A percentile compares a stretch with the other conserved stretches of the same genome.
Evolutionary conservation across 1,284 basidiomycete species (phyloP).

Genomic region (Earliella scabrosa): DNA sequence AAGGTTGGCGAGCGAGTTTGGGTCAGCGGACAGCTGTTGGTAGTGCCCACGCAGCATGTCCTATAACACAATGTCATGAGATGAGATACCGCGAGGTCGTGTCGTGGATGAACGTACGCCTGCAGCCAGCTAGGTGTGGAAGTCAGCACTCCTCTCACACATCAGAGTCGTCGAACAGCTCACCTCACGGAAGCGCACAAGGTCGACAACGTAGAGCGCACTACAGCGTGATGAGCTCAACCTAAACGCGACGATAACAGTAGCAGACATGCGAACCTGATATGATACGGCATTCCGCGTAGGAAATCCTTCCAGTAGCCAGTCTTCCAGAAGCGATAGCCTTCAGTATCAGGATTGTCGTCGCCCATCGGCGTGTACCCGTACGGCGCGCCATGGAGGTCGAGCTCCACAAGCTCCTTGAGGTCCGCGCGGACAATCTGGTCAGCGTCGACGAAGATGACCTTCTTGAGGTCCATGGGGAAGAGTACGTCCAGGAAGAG

Average conservation of each 20-base stretch:
- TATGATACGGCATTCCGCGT: constrained; percentile 85
- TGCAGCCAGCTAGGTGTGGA: constrained; percentile 64
- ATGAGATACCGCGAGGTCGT: not conserved
- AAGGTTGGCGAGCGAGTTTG: constrained; percentile 91
- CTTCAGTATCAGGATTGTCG: constrained; percentile 94
- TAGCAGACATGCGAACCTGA: constrained; percentile 60
- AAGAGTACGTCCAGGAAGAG: constrained; percentile 98
- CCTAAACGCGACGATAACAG: not conserved
- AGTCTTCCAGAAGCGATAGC: constrained; percentile 97
- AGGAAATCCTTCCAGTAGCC: constrained; percentile 93
- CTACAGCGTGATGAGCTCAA: constrained; percentile 43
- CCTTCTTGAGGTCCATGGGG: constrained; percentile 97
- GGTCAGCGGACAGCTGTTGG: constrained; percentile 92
- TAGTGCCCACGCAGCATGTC: constrained; percentile 93
- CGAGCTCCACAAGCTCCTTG: constrained; percentile 89
- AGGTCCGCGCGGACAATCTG: constrained; percentile 97
- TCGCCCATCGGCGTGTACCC: constrained; percentile 98
- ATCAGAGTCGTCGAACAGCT: constrained; percentile 24
- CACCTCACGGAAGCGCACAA: constrained; percentile 92
- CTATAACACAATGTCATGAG: constrained; percentile 39
- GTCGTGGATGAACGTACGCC: constrained; percentile 55
- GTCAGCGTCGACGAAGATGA: constrained; percentile 98
- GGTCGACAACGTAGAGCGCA: constrained; percentile 94
- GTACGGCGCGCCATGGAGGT: constrained; percentile 91
- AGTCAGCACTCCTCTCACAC: constrained; percentile 4